Base-by-base conservation (phyloP, 1,284 basidiomycete genomes). In the Pseudozyma flocculosa region DNA sequence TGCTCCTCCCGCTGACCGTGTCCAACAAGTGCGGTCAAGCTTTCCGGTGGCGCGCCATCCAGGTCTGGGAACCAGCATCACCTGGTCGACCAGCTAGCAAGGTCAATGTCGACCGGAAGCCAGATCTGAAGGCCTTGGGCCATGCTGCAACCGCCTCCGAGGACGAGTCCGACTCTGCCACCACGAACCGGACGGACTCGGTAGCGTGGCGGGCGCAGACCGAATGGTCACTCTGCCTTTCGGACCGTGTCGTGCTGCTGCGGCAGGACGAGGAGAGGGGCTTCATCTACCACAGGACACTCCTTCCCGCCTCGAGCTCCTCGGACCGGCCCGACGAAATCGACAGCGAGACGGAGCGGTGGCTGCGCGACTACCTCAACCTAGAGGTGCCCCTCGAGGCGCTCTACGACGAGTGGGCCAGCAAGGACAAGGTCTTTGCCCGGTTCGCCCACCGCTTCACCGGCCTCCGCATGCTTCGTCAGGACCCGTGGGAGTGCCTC, bases 301-400 rank as follows among this genome's bases (percentile, higher is more conserved):
- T 75, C 2, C 23, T 64, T 2, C 65, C 56, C 10, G 11, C 37
- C n/a, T 22, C 40, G 10, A 19, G n/a, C 13, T 38, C 32, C 4
- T 24, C 23, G 7, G 22, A 19, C 37, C 3, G 17, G 19, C 9
- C n/a, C 22, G 41, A 45, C 19, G n/a, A 26, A 3, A 23, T 32
- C 1, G 48, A 49, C 17, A 2, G 18, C 9, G 55, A 66, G n/a
- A 95, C 92, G 0, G 75, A 87, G 29, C 66, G 77, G 1, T 94
- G 91, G 87, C 79, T 98, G 17, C 82, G 82, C 21, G 87, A 92
- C 76, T 97, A 98, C 78, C 94, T 98, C 75, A 90, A 93, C 69
- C 83, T 98, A 2, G 83, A 88, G 42, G 80, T 89, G 7, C 88
- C 91, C 66, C 82, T 93, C 13, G 79, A 82, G n/a, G 78, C 79